A percentile compares a stretch with the other conserved stretches of the same genome.
phyloP scores from a whole-genome alignment of 2,329 filamentous ascomycete species.

The Byssothecium circinans region DNA sequence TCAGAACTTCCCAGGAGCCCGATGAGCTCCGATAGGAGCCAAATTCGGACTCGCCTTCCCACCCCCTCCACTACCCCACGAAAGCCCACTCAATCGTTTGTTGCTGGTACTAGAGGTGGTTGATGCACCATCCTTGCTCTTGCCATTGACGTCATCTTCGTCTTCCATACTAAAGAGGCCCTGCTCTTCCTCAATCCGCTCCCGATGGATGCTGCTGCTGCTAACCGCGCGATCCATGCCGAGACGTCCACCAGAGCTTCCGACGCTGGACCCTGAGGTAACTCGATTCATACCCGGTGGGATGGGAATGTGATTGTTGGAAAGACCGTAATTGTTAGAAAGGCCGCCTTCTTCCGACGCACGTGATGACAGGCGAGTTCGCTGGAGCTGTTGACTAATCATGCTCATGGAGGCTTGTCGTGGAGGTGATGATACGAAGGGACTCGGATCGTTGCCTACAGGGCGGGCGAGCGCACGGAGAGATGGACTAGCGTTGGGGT shows the following conservation, averaged over 20 bases:
- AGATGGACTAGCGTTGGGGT: slow-evolving; percentile 53
- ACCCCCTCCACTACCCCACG: slow-evolving; percentile 38
- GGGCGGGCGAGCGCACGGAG: slow-evolving; percentile 55
- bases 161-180: slow-evolving; percentile 49
- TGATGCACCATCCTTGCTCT: slow-evolving; percentile 37
- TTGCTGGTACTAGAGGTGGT: slow-evolving; percentile 39
- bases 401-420: slow-evolving; percentile 62
- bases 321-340: too few species aligned
- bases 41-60: slow-evolving; percentile 37
- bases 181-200: slow-evolving; percentile 47
- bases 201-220: slow-evolving; percentile 44
- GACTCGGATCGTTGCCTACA: slow-evolving; percentile 51
- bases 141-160: slow-evolving; percentile 38
- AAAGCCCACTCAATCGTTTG: slow-evolving; percentile 41
- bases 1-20: slow-evolving; percentile 17
- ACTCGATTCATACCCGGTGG: slow-evolving; percentile 70
- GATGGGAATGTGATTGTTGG: slow-evolving; percentile 23
- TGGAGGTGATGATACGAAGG: slow-evolving; percentile 58
- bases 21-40: slow-evolving; percentile 38
- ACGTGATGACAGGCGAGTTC: slow-evolving; percentile 45
- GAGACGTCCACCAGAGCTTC: slow-evolving; percentile 32
- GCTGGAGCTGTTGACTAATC: slow-evolving; percentile 60
- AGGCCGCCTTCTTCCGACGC: slow-evolving; percentile 30
- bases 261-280: slow-evolving; percentile 36
- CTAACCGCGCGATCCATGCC: slow-evolving; percentile 44